Percentiles rank a stretch among this genome's conserved stretches.
phyloP scores from a whole-genome alignment of 805 yeast species.

The Dipodascus geniculatus region DNA sequence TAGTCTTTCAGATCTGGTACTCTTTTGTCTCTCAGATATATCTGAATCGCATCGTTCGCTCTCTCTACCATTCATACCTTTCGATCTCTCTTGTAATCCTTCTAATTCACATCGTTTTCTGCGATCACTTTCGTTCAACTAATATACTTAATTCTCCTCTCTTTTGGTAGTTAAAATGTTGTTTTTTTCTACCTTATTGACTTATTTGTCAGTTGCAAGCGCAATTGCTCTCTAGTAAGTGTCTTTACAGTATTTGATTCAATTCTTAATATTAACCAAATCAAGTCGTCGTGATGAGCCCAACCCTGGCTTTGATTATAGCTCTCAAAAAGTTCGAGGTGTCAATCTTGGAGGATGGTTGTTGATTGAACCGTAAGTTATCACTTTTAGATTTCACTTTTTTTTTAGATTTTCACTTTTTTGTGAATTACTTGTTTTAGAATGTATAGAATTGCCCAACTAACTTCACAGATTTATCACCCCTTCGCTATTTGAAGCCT shows the following conservation, averaged over 20 bases:
- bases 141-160: too few species aligned
- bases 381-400: background rate
- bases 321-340: slow-evolving; percentile 24
- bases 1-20: too few species aligned
- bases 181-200: background rate
- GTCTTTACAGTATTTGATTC: too few species aligned
- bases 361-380: slow-evolving; percentile 57
- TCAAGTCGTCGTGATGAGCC: background rate
- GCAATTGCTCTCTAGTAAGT: background rate
- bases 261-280: too few species aligned
- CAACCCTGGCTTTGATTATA: slow-evolving; percentile 18
- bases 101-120: too few species aligned
- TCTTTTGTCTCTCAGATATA: too few species aligned
- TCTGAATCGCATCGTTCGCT: background rate
- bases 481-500: slow-evolving; percentile 1
- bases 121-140: too few species aligned
- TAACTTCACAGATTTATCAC: background rate
- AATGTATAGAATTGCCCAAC: too few species aligned
- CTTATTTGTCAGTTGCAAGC: background rate
- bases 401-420: background rate
- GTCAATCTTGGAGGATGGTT: slow-evolving; percentile 89
- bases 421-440: background rate
- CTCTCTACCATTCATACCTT: background rate
- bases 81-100: background rate
- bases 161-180: background rate